A percentile compares a stretch with the other conserved stretches of the same genome.
Conservation (phyloP, 2,329 filamentous ascomycete genomes). For the Didymella exigua region DNA sequence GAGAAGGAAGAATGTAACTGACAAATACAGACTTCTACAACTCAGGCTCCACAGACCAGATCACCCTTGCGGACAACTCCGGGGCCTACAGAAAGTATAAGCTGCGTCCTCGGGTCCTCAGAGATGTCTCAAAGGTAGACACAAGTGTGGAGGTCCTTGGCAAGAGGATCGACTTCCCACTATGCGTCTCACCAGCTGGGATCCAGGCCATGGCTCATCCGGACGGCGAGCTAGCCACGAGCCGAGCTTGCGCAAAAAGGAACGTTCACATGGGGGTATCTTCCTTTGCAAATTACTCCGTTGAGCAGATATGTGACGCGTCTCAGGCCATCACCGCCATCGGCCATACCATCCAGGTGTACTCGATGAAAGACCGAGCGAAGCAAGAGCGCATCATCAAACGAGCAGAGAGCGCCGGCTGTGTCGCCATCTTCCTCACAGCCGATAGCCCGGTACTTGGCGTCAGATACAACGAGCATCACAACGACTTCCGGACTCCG, state of each 20-base stretch:
- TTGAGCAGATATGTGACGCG: neutral
- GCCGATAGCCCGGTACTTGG: slow-evolving; percentile 1
- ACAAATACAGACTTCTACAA: slow-evolving; percentile 59
- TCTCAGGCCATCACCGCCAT: neutral
- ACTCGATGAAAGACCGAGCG: slow-evolving; percentile 4
- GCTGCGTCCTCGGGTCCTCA: slow-evolving; percentile 1
- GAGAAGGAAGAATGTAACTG: neutral
- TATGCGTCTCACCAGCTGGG: slow-evolving; percentile 1
- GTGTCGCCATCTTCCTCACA: neutral
- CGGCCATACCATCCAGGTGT: slow-evolving; percentile 1
- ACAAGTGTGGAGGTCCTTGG: neutral
- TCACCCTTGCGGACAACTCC: neutral
- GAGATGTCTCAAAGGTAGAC: slow-evolving; percentile 5
- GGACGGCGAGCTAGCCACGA: slow-evolving; percentile 3
- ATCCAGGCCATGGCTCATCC: slow-evolving; percentile 3
- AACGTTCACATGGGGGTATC: slow-evolving; percentile 7
- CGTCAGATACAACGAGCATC: slow-evolving; percentile 4
- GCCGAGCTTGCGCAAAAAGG: neutral
- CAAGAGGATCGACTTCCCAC: slow-evolving; percentile 1
- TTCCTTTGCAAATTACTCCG: neutral
- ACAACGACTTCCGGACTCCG: slow-evolving; percentile 1
- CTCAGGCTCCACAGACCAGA: slow-evolving; percentile 61
- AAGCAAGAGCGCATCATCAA: slow-evolving; percentile 2
- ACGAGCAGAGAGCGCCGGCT: slow-evolving; percentile 1
- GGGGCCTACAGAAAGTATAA: slow-evolving; percentile 1